Evolutionary conservation across 148 eudicot genomes (phyloP).

Genomic region (Cornus kousa): DNA sequence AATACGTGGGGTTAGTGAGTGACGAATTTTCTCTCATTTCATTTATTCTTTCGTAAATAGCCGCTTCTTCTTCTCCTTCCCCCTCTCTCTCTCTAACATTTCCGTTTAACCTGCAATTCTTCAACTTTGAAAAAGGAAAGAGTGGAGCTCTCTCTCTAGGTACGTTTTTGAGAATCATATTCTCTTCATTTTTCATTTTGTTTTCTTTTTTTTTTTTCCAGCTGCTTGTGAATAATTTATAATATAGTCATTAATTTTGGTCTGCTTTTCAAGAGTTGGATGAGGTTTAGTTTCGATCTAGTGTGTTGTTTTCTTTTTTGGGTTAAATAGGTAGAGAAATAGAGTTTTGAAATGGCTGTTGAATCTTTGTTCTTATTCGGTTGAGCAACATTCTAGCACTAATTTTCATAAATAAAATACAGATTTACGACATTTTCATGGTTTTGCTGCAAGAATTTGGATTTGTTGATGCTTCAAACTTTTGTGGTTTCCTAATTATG

Average conservation of each 20-base stretch:
- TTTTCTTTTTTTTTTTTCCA: no score
- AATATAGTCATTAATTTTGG: not conserved
- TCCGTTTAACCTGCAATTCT: not conserved
- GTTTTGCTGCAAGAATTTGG: no score
- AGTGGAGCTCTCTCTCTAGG: not conserved
- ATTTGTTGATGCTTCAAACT: not conserved
- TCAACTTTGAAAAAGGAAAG: not conserved
- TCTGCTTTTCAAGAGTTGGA: not conserved
- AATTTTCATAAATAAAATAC: not conserved
- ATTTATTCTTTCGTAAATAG: not conserved
- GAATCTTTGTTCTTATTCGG: not conserved
- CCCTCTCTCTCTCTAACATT: slow-evolving; percentile 1
- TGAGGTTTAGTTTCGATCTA: not conserved
- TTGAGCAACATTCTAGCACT: not conserved
- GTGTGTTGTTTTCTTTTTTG: not conserved
- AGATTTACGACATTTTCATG: not conserved
- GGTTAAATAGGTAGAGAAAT: not conserved
- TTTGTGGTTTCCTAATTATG: not conserved
- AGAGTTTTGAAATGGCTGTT: not conserved
- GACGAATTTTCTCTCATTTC: not conserved
- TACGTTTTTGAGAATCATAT: slow-evolving; percentile 5
- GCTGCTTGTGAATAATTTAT: not conserved
- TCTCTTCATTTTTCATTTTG: not conserved
- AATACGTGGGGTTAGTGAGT: not conserved
- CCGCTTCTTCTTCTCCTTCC: not conserved